Conservation (phyloP, 1,284 basidiomycete species). For the Boletus hoseneyae region DNA sequence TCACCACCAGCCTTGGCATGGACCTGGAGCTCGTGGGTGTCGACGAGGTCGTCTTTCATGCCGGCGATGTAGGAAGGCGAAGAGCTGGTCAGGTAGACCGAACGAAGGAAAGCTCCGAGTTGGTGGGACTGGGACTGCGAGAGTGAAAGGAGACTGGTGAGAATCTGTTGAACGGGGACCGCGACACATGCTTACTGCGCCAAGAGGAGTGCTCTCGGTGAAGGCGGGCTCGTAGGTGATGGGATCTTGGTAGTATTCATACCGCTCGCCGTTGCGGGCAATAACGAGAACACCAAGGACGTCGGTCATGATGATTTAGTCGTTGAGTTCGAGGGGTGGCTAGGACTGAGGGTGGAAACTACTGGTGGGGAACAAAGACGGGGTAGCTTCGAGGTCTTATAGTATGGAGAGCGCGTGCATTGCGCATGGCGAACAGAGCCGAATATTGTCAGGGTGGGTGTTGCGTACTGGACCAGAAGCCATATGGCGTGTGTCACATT, state of each 20-base stretch:
- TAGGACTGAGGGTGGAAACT: slow-evolving; percentile 18
- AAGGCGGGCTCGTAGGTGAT: slow-evolving; percentile 64
- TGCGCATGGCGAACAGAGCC: slow-evolving; percentile 29
- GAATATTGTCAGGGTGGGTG: slow-evolving; percentile 24
- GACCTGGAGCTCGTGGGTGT: slow-evolving; percentile 69
- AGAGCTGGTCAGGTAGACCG: slow-evolving; percentile 62
- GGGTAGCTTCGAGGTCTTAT: slow-evolving; percentile 22
- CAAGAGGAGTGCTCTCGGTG: slow-evolving; percentile 80
- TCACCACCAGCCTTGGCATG: slow-evolving; percentile 82
- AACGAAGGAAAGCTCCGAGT: slow-evolving; percentile 66
- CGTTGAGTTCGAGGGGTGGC: slow-evolving; percentile 13
- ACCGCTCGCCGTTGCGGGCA: slow-evolving; percentile 81
- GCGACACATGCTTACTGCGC: slow-evolving; percentile 52
- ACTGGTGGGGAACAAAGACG: slow-evolving; percentile 13
- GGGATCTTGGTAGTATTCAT: slow-evolving; percentile 68
- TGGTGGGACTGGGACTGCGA: slow-evolving; percentile 65
- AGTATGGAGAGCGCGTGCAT: slow-evolving; percentile 28
- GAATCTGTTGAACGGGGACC: neutral
- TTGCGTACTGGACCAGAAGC: slow-evolving; percentile 18
- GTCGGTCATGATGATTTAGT: slow-evolving; percentile 46
- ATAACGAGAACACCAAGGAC: slow-evolving; percentile 80
- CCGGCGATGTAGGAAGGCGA: slow-evolving; percentile 67
- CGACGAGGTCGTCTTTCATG: slow-evolving; percentile 62
- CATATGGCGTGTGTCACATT: slow-evolving; percentile 23
- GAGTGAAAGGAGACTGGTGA: slow-evolving; percentile 2